Conservation (phyloP, 306 rosid genomes). For the Medicago ruthenica region DNA sequence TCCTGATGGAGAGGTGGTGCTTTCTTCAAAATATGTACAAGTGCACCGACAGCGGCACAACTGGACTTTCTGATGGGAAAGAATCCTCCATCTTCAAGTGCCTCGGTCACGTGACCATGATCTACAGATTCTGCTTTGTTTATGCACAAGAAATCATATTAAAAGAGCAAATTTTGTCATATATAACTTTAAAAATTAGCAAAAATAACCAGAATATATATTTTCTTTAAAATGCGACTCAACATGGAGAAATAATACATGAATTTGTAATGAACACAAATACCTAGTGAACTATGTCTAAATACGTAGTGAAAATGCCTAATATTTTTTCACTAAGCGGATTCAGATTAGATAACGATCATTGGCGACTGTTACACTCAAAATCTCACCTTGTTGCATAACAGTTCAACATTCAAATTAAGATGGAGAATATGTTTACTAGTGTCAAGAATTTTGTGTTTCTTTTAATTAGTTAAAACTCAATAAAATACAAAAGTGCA, state of each 20-base stretch:
- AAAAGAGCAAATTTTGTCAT: not conserved
- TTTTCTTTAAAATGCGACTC: slow-evolving; percentile 2
- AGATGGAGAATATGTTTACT: not conserved
- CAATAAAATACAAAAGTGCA: slow-evolving; percentile 8
- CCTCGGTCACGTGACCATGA: slow-evolving; percentile 51
- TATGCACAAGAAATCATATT: slow-evolving; percentile 30
- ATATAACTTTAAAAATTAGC: not conserved
- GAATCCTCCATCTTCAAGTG: slow-evolving; percentile 59
- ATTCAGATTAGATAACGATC: not conserved
- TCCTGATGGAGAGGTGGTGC: slow-evolving; percentile 86
- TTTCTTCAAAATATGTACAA: slow-evolving; percentile 72
- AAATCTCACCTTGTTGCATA: not conserved
- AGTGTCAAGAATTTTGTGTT: not conserved
- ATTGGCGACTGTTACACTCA: not conserved
- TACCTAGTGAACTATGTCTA: slow-evolving; percentile 4
- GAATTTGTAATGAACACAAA: slow-evolving; percentile 4
- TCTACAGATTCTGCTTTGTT: slow-evolving; percentile 60
- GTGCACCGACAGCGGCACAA: slow-evolving; percentile 81
- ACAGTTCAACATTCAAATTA: slow-evolving; percentile 5
- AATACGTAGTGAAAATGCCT: too few relatives aligned
- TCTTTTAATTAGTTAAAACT: slow-evolving; percentile 29
- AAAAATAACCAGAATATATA: not conserved
- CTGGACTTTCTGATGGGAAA: slow-evolving; percentile 70
- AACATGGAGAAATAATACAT: not conserved
- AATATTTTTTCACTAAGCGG: not conserved